Evolutionary conservation across 2,329 filamentous ascomycete genomes (phyloP).

Genomic region (Cytospora schulzeri): DNA sequence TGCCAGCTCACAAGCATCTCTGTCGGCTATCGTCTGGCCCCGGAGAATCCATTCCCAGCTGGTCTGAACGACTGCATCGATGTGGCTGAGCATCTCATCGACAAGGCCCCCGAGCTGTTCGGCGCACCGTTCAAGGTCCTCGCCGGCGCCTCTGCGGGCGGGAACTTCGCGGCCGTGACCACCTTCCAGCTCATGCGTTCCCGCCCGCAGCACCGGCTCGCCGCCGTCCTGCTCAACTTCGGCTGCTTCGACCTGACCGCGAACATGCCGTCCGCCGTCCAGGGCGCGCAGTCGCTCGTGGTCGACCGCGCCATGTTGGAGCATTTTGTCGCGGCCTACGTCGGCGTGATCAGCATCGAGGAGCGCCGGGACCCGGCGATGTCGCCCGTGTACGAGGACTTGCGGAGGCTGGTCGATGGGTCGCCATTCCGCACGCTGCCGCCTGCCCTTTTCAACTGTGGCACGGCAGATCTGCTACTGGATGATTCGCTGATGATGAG

Average conservation of each 20-base stretch:
- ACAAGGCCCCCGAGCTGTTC: constrained; percentile 46
- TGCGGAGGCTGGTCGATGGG: constrained; percentile 37
- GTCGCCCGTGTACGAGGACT: constrained; percentile 52
- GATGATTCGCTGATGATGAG: constrained; percentile 42
- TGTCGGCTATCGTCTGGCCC: constrained; percentile 61
- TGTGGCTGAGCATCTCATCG: constrained; percentile 54
- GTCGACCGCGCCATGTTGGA: constrained; percentile 49
- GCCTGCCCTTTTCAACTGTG: constrained; percentile 55
- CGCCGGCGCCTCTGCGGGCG: constrained; percentile 1
- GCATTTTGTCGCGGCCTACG: constrained; percentile 45
- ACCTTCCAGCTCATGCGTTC: constrained; percentile 48
- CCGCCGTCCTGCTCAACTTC: constrained; percentile 54
- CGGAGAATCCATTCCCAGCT: constrained; percentile 59
- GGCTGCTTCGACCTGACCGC: constrained; percentile 52
- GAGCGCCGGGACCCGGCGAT: constrained; percentile 48
- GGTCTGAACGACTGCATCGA: constrained; percentile 60
- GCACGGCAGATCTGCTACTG: constrained; percentile 56
- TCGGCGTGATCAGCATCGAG: constrained; percentile 38
- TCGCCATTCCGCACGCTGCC: constrained; percentile 40
- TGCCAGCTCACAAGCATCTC: constrained; percentile 53
- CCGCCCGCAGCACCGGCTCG: constrained; percentile 44
- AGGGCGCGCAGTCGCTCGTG: constrained; percentile 34
- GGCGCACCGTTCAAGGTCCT: constrained; percentile 42
- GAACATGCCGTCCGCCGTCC: constrained; percentile 39
- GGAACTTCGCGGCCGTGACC: neutral